Conservation (phyloP, 1,284 basidiomycete species). For the Apiotrichum laibachii region DNA sequence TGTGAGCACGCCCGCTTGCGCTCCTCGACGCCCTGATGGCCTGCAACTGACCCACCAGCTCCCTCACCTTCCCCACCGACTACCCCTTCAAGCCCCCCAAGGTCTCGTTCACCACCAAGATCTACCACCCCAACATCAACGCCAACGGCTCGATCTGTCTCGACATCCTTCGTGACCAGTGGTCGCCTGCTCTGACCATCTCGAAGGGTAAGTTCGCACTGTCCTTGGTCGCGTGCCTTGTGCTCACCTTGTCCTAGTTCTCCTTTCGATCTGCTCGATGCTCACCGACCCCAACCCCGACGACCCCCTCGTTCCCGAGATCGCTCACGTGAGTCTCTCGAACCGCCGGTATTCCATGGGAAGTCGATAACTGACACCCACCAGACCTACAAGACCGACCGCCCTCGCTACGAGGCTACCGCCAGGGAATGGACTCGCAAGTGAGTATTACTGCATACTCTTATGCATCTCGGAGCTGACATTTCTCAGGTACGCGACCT, state of each 20-base stretch:
- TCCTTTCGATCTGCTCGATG: constrained; percentile 95
- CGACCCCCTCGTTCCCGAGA: constrained; percentile 68
- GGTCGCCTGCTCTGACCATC: constrained; percentile 97
- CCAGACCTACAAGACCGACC: constrained; percentile 92
- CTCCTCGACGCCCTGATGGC: neutral
- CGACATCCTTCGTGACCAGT: constrained; percentile 95
- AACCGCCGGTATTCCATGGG: neutral
- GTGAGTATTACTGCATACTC: constrained; percentile 53
- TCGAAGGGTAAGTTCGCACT: constrained; percentile 73
- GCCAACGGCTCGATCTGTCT: constrained; percentile 89
- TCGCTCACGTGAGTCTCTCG: constrained; percentile 53
- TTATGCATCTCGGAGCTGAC: neutral
- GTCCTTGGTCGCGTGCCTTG: neutral
- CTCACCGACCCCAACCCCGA: constrained; percentile 95
- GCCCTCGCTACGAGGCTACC: constrained; percentile 86
- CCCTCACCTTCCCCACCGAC: constrained; percentile 60
- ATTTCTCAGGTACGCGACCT: constrained; percentile 33
- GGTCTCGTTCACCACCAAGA: constrained; percentile 95
- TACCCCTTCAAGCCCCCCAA: constrained; percentile 99
- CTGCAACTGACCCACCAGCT: constrained; percentile 24
- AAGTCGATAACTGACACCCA: neutral
- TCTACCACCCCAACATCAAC: constrained; percentile 63
- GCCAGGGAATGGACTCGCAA: constrained; percentile 97
- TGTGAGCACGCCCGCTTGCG: constrained; percentile 52
- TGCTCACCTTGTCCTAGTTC: constrained; percentile 56